Conservation (phyloP, 1,284 basidiomycete genomes). For the Ceratobasidium sp. region DNA sequence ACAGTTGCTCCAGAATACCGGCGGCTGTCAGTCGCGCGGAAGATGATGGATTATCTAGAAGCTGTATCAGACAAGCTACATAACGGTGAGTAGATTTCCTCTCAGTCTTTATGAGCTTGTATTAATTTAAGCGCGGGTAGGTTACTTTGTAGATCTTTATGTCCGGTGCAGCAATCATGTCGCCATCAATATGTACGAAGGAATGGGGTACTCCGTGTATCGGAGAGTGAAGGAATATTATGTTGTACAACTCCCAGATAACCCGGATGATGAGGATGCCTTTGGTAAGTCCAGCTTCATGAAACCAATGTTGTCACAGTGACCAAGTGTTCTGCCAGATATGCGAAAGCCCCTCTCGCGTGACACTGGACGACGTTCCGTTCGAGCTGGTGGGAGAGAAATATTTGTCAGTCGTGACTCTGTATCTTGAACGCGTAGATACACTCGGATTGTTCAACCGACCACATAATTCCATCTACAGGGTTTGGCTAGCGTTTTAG, state of each 20-base stretch:
- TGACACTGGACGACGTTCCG: constrained; percentile 68
- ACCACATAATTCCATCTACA: background rate
- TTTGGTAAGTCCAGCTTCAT: constrained; percentile 71
- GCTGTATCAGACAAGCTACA: constrained; percentile 78
- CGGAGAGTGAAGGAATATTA: constrained; percentile 87
- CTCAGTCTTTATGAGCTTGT: background rate
- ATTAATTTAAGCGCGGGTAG: background rate
- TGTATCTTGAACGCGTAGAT: background rate
- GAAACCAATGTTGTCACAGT: background rate
- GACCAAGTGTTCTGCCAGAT: constrained; percentile 58
- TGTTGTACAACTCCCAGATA: constrained; percentile 72
- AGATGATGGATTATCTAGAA: constrained; percentile 84
- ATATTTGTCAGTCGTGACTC: constrained; percentile 70
- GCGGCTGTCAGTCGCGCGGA: constrained; percentile 78
- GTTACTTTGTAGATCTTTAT: constrained; percentile 89
- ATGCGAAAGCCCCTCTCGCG: constrained; percentile 85
- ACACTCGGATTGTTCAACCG: background rate
- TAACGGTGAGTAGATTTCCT: constrained; percentile 52
- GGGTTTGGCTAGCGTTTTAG: background rate
- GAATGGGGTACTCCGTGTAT: constrained; percentile 86
- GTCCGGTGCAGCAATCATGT: constrained; percentile 72
- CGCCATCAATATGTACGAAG: constrained; percentile 85
- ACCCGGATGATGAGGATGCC: constrained; percentile 85
- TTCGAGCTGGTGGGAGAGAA: constrained; percentile 73
- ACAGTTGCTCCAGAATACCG: constrained; percentile 93